Evolutionary conservation across 2,329 filamentous ascomycete species (phyloP), one percentile per base, ranked within the genome.

Genomic region (Atkinsonella hypoxylon): DNA sequence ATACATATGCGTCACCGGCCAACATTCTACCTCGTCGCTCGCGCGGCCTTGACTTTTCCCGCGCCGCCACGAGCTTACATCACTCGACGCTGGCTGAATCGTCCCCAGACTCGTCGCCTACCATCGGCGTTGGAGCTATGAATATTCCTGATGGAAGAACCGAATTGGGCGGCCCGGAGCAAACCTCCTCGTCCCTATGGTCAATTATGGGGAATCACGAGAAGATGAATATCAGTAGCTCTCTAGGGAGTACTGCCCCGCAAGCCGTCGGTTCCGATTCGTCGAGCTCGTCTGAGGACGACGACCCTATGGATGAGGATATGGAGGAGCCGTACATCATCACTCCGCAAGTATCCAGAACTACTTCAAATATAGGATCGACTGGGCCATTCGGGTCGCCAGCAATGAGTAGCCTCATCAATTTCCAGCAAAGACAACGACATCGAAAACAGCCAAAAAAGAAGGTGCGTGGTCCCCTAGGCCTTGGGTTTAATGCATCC

Each of bases 21-120:
- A 94, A 90, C 49, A 86, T 95, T 45, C 77, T 97, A 8, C 91
- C 91, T 17, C 82, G 91, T 56, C 83, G 90, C 54, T 96, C 90
- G 31, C 81, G 91, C 51, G 91, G 91, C 42, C 75, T 96, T 54
- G 91, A 97, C 69, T 97, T 95, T 67, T 91, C 91, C 40, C 80
- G 91, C 58, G 90, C 90, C 11, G 93, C 89, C 55, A 96, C 91
- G 11, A 95, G 90, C 63, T 75, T 98, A 20, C 93, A 97, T 68
- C 93, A 97, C 67, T 96, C 91, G 15, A 97, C 87, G 0, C 78
- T 97, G 9, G 90, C 91, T 51, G 88, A 95, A 58, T 86, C 87
- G 1, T 93, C 87, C 5, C 89, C 90, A 3, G 89, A 95, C 64
- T 93, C 89, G 0, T 96, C 90, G 0, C 93, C 93, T 0, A 90